Evolutionary conservation across 2,329 filamentous ascomycete genomes (phyloP), one percentile per base, ranked within the genome.

Genomic region (Aspergillus ustus): DNA sequence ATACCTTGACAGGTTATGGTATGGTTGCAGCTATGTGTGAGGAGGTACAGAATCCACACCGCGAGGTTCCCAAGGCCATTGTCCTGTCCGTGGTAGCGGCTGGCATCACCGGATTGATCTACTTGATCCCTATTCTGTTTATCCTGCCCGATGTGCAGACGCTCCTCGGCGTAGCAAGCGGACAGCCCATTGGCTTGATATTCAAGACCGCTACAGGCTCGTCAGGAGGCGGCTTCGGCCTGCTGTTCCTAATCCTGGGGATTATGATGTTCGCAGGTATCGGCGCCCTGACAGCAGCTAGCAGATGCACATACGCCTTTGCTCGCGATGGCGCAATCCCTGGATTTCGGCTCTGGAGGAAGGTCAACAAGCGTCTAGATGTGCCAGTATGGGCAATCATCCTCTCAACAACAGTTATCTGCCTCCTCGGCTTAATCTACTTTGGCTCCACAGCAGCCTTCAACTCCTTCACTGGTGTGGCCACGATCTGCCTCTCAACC

Each of bases 171-270:
- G 89, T 90, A 15, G 84, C 89, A 22, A 91, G 87, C 69, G 89
- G 88, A 8, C 91, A 93, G 69, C 91, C 91, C 1, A 90, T 94
- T 64, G 90, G 89, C 8, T 80, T 89, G 4, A 79, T 93, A 34
- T 93, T 93, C 83, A 91, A 91, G 77, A 87, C 81, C 0, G 90
- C 88, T 9, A 93, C 91, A 0, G 90, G 90, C 1, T 91, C 89
- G 20, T 83, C 88, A 1, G 87, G 81, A 5, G 91, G 90, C 25
- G 91, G 91, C 0, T 92, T 94, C 66, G 90, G 88, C 0, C 81
- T 93, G 6, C 82, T 93, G 15, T 90, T 93, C 75, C 79, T 93
- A 2, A 87, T 94, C 66, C 82, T 93, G 25, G 90, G 90, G 1
- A 92, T 94, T 69, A 82, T 90, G 62, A 83, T 93, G 73, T 92